phyloP scores from a whole-genome alignment of 805 yeast genomes.

The Saitoella complicata region DNA sequence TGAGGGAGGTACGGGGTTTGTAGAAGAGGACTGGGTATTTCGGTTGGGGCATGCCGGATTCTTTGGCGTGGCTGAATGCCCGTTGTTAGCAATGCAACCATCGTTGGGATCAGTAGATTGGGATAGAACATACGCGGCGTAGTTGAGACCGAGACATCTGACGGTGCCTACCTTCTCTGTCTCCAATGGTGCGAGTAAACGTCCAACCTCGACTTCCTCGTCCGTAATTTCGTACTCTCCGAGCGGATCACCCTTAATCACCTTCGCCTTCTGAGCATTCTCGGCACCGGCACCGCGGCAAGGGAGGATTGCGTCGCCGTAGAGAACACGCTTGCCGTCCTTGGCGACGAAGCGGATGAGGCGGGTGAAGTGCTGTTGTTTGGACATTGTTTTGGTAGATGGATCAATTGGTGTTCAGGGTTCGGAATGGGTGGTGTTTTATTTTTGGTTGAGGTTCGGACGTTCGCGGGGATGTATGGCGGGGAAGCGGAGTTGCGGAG shows the following conservation, averaged over 20 bases:
- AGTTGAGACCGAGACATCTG: slow-evolving; percentile 38
- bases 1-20: slow-evolving; percentile 33
- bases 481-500: no score
- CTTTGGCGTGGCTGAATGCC: slow-evolving; percentile 11
- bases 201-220: slow-evolving; percentile 19
- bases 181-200: slow-evolving; percentile 28
- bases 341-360: slow-evolving; percentile 31
- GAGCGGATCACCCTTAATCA: slow-evolving; percentile 34
- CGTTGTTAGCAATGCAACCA: background rate
- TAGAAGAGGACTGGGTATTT: slow-evolving; percentile 34
- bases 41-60: slow-evolving; percentile 24
- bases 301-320: slow-evolving; percentile 34
- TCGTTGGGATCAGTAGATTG: background rate
- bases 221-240: slow-evolving; percentile 25
- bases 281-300: slow-evolving; percentile 24
- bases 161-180: slow-evolving; percentile 25
- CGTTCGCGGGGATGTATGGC: no score
- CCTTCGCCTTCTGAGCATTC: slow-evolving; percentile 25
- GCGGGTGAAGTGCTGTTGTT: slow-evolving; percentile 8
- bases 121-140: slow-evolving; percentile 23
- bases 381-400: no score
- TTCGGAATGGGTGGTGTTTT: no score
- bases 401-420: no score
- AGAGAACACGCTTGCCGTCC: slow-evolving; percentile 27
- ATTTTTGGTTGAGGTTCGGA: no score